Base-by-base conservation (phyloP, 225 moss, liverwort and hornwort genomes). In the Lunularia cruciata region DNA sequence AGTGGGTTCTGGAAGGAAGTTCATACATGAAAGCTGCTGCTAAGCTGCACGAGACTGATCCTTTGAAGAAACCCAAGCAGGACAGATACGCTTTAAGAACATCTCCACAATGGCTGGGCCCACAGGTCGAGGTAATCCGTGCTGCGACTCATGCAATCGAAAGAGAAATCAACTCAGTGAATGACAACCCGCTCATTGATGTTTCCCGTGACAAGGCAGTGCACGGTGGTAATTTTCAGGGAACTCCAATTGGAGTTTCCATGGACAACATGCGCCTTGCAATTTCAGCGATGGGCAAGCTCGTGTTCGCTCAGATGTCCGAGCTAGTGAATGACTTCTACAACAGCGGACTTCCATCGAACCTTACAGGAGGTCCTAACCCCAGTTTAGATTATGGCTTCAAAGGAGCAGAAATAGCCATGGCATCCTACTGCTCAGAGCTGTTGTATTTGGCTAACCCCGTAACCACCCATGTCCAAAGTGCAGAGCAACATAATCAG, bases 241-340 rank as follows among this genome's bases (percentile, higher is more conserved):
- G 88, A 0, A 86, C 86, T 2, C 86, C 81, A 2, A 84, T 88
- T 11, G 86, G 88, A 3, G 83, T 88, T 0, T 83, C 88, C 49
- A 86, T 88, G 86, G 88, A 88, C 75, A 86, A 86, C 67, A 79
- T 86, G 86, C 83, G 86, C 0, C 72, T 88, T 15, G 88, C 88
- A 4, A 60, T 88, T 6, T 76, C 86, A 1, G 86, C 88, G 3
- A 81, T 88, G 5, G 86, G 86, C 40, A 86, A 88, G 60, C 83
- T 86, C 64, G 65, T 84, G 77, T 88, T 88, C 25, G 86, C 86
- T 0, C 86, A 88, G 31, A 83, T 82, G 58, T 81, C 81, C 28
- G 88, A 86, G 60, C 81, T 88, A 5, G 86, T 88, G 16, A 88
- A 86, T 35, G 86, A 88, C 8, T 88, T 71, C n/a, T 88, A 88